Conservation (phyloP, 371 early-diverging fungal genomes). For the Lichtheimia ornata region DNA sequence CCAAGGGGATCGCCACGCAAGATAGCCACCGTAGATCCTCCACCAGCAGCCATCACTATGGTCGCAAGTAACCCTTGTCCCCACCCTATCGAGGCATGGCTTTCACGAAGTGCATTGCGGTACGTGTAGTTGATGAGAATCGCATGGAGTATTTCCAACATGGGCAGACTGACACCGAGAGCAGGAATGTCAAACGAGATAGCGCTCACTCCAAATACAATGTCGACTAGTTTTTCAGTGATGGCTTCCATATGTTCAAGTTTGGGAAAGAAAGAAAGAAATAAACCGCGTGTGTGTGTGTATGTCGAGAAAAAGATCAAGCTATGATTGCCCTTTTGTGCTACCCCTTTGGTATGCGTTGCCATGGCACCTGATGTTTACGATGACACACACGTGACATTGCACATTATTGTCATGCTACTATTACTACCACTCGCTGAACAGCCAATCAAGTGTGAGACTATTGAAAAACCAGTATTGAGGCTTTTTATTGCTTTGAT, state of each 20-base stretch:
- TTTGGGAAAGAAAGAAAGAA: too few species aligned
- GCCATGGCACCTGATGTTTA: too few species aligned
- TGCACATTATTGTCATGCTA: too few species aligned
- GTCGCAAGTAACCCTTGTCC: constrained; percentile 58
- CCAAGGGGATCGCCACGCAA: constrained; percentile 46
- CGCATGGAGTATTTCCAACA: constrained; percentile 56
- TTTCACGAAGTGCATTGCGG: constrained; percentile 50
- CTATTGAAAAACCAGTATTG: too few species aligned
- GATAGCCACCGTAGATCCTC: constrained; percentile 48
- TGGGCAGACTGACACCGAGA: constrained; percentile 26
- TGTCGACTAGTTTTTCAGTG: constrained; percentile 27
- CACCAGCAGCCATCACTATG: constrained; percentile 58
- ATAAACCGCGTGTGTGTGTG: too few species aligned
- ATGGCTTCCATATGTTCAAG: constrained; percentile 1
- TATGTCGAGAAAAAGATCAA: too few species aligned
- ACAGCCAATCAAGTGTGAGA: too few species aligned
- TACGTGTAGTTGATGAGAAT: constrained; percentile 57
- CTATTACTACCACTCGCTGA: too few species aligned
- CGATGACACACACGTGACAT: too few species aligned
- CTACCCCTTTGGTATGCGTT: too few species aligned
- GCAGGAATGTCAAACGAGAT: constrained; percentile 31
- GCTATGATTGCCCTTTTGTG: too few species aligned
- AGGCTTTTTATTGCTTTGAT: too few species aligned
- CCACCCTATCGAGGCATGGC: constrained; percentile 46
- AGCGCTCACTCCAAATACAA: constrained; percentile 29